Evolutionary conservation across 2,329 filamentous ascomycete species (phyloP).

Genomic region (Plenodomus lindquistii): DNA sequence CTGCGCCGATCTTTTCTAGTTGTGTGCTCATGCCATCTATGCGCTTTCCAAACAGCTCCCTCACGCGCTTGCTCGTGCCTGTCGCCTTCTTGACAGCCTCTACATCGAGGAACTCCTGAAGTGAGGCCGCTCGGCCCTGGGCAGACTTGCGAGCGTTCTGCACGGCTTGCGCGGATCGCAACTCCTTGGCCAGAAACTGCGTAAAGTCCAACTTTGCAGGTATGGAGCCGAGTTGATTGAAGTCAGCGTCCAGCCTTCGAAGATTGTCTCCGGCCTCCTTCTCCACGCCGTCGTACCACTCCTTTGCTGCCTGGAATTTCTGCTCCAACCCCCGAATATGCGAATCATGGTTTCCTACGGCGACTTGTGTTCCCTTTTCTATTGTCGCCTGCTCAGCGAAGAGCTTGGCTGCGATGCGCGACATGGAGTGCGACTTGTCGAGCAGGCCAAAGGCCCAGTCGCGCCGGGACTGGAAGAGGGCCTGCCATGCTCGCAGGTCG

Average conservation of each 20-base stretch:
- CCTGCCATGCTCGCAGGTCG: slow-evolving; percentile 84
- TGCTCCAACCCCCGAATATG: slow-evolving; percentile 73
- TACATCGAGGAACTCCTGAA: slow-evolving; percentile 68
- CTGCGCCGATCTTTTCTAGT: slow-evolving; percentile 47
- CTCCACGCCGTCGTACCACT: slow-evolving; percentile 70
- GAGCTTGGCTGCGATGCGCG: slow-evolving; percentile 64
- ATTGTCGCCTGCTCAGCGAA: slow-evolving; percentile 77
- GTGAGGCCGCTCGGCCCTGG: slow-evolving; percentile 23
- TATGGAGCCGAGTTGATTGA: slow-evolving; percentile 66
- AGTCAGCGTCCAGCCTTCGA: slow-evolving; percentile 68
- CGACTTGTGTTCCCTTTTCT: slow-evolving; percentile 78
- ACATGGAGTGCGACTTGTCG: slow-evolving; percentile 69
- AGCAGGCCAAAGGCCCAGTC: slow-evolving; percentile 76
- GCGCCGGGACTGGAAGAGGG: slow-evolving; percentile 78
- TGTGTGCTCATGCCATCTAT: slow-evolving; percentile 48
- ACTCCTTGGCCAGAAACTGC: slow-evolving; percentile 46
- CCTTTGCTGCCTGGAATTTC: slow-evolving; percentile 70
- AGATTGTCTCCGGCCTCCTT: slow-evolving; percentile 69
- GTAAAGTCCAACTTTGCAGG: slow-evolving; percentile 69
- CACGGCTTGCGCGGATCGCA: slow-evolving; percentile 31
- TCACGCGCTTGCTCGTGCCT: slow-evolving; percentile 65
- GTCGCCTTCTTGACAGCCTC: slow-evolving; percentile 75
- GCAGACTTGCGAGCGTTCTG: slow-evolving; percentile 29
- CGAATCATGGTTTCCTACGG: slow-evolving; percentile 79
- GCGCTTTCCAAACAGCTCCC: slow-evolving; percentile 65